Evolutionary conservation across 495 filamentous ascomycete species (phyloP), one percentile per base, ranked within the genome.

Genomic region (Bombardia bombarda): DNA sequence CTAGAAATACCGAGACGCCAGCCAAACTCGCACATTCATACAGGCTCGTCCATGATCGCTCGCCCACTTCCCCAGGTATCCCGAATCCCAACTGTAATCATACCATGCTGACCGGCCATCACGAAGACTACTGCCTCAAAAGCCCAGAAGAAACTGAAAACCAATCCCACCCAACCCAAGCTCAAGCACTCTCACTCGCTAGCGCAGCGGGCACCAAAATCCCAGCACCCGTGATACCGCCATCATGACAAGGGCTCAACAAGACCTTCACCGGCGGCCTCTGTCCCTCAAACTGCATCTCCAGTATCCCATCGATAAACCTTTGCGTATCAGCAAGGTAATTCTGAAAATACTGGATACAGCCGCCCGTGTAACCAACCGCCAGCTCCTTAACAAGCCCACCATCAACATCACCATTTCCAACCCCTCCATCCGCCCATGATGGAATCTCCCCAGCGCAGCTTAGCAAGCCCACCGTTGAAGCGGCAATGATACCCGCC

Each of bases 321-420:
- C 59, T 53, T 56, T 87, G 82, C 45, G 82, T 84, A 51, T 80
- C 79, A 23, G 73, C 66, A 35, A 85, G 71, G 55, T 86, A 88
- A 45, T 80, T 66, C 14, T 84, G 84, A 50, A 87, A 88, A 50
- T 84, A 74, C 23, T 81, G 77, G 38, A 88, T 88, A 46, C 83
- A 86, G 16, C 84, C 83, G 7, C 85, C 85, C 0, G 85, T 87
- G 49, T 84, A 88, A 4, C 84, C 84, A 9, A 90, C 79, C 4
- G 83, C 77, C 35, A 90, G 60, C 50, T 86, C 80, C 32, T 83
- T 43, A 70, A 51, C 46, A 7, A 10, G 13, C 1, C 20, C 20
- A 6, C 18, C 5, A 17, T 17, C 30, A 14, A 48, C 32, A 26
- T 30, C n/a, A 30, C 25, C 32, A 21, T n/a, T 21, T 20, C 17